phyloP scores from a whole-genome alignment of 2,329 filamentous ascomycete genomes.

The Rhinocladiella mackenziei region DNA sequence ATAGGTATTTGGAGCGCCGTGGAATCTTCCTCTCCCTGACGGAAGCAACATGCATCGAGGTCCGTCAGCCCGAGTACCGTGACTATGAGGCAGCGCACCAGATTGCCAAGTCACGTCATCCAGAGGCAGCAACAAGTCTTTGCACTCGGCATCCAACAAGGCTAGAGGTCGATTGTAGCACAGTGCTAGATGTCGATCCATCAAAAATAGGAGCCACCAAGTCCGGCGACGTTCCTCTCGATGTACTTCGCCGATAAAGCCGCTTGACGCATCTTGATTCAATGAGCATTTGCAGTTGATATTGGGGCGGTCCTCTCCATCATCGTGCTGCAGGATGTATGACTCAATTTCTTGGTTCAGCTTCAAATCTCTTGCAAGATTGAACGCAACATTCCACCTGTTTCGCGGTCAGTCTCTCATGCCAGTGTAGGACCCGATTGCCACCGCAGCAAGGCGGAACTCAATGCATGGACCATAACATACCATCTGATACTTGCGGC shows the following conservation, averaged over 20 bases:
- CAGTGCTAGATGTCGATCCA: conserved; percentile 48
- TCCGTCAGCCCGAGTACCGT: conserved; percentile 32
- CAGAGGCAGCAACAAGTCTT: conserved; percentile 41
- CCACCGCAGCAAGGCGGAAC: too few species aligned
- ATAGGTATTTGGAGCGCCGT: conserved; percentile 32
- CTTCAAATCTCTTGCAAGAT: conserved; percentile 25
- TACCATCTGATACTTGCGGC: conserved; percentile 26
- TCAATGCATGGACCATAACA: background rate
- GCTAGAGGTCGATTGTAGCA: conserved; percentile 46
- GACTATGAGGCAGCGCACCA: conserved; percentile 27
- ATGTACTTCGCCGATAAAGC: conserved; percentile 43
- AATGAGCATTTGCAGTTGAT: conserved; percentile 44
- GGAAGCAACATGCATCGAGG: conserved; percentile 34
- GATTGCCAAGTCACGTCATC: conserved; percentile 38
- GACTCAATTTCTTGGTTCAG: conserved; percentile 24
- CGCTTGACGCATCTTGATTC: conserved; percentile 40
- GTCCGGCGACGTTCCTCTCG: conserved; percentile 47
- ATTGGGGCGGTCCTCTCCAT: conserved; percentile 29
- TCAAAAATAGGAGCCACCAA: conserved; percentile 48
- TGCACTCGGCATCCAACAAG: conserved; percentile 47
- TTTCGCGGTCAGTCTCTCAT: conserved; percentile 5
- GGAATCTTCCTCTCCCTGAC: conserved; percentile 14
- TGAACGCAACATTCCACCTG: conserved; percentile 25
- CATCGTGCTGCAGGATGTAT: conserved; percentile 9
- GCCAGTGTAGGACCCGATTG: too few species aligned